A percentile compares a stretch with the other conserved stretches of the same genome.
Evolutionary conservation across 176 grass and related monocot genomes (phyloP).

Genomic region (Canna indica): DNA sequence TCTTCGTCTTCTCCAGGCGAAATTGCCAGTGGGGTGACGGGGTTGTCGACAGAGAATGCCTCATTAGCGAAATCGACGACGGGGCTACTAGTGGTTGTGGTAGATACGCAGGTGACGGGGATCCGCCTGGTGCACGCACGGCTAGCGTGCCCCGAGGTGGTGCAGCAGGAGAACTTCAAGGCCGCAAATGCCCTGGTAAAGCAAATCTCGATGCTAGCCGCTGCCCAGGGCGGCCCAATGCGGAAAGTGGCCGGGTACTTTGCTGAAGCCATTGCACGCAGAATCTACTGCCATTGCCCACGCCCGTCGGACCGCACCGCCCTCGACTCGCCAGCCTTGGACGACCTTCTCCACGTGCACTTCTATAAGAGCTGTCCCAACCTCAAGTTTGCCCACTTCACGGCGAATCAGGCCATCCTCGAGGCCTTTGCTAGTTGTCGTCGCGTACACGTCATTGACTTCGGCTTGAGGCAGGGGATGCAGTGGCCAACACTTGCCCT

Average conservation of each 20-base stretch:
- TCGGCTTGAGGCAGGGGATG: neutral
- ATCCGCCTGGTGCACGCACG: constrained; percentile 47
- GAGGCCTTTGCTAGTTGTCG: neutral
- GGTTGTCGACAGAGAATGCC: constrained; percentile 5
- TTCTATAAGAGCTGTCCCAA: constrained; percentile 96
- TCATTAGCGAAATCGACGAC: neutral
- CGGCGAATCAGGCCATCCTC: neutral
- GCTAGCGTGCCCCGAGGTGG: constrained; percentile 18
- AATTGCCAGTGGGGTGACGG: no score
- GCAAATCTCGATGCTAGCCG: no score
- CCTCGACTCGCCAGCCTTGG: no score
- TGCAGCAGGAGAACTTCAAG: neutral
- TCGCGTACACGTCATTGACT: constrained; percentile 1
- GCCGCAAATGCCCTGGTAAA: no score
- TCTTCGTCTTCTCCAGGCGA: no score
- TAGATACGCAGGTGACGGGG: no score
- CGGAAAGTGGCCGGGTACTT: constrained; percentile 1
- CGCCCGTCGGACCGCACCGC: constrained; percentile 33
- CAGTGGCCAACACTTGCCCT: neutral
- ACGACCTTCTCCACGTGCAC: no score
- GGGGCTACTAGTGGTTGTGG: neutral
- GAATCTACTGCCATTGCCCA: neutral
- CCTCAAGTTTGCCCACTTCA: constrained; percentile 91
- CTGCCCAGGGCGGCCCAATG: neutral
- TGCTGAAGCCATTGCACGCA: neutral